Evolutionary conservation across 306 rosid species (phyloP), one percentile per base, ranked within the genome.

Genomic region (Pyrus bretschneideri): DNA sequence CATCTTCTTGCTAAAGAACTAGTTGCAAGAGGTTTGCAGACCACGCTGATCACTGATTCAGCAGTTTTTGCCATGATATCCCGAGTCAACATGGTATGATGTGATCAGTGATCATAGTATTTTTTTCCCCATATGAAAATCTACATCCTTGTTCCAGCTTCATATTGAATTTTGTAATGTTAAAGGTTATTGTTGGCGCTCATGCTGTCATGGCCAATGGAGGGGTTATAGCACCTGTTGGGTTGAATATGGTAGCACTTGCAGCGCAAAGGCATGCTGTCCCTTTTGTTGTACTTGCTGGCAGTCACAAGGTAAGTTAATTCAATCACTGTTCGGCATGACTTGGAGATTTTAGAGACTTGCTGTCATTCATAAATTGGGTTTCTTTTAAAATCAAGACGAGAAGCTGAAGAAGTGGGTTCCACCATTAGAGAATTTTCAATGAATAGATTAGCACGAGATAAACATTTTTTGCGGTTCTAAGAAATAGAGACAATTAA

Each of bases 131-230:
- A 38, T 71, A 27, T 69, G 70, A 55, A 72, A 35, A 59, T 65
- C 38, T 42, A 49, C 49, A 64, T 58, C 71, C 38, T 74, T 49
- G 25, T 78, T 72, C 78, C 58, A 31, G 72, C 65, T 75, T 88
- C 72, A 67, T 72, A 19, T 82, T 76, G 75, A 38, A 33, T 73
- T 78, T 76, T 72, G 62, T 69, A 33, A 54, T 80, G 74, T 77
- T 64, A 67, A 80, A 96, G 99, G 99, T 96, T 81, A 93, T 96
- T 73, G 94, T 96, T 78, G 99, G 99, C 73, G 99, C 98, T 51
- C 99, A 96, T 84, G 97, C 96, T 80, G 96, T 96, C 83, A 93
- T 96, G 99, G 96, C 98, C 79, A 96, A 96, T 84, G 99, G 99
- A 72, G 99, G 98, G 71, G 93, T 96, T 55, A 81, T 96, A 78